A percentile compares a stretch with the other conserved stretches of the same genome.
Conservation (phyloP, 1,284 basidiomycete genomes). For the Ustilago trichophora region DNA sequence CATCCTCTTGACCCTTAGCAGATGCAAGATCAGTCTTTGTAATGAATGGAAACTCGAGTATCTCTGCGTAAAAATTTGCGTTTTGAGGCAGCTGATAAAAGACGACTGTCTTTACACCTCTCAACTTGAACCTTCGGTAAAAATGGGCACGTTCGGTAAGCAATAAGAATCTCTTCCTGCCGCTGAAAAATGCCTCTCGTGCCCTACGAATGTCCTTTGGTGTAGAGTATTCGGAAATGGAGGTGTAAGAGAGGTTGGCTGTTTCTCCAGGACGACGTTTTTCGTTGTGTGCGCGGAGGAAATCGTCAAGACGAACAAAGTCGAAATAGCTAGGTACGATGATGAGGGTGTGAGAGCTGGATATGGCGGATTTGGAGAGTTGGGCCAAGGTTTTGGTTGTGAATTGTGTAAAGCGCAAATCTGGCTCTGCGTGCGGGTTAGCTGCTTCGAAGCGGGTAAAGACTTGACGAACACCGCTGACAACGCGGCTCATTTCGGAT, state of each 20-base stretch:
- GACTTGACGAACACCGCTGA: slow-evolving; percentile 69
- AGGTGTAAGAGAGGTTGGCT: slow-evolving; percentile 71
- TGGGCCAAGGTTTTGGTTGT: slow-evolving; percentile 82
- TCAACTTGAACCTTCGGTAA: slow-evolving; percentile 76
- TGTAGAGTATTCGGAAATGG: slow-evolving; percentile 94
- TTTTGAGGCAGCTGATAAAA: slow-evolving; percentile 94
- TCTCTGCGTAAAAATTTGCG: slow-evolving; percentile 87
- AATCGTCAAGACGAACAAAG: slow-evolving; percentile 88
- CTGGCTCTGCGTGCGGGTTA: slow-evolving; percentile 81
- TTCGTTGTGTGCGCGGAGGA: slow-evolving; percentile 73
- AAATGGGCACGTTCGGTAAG: slow-evolving; percentile 98
- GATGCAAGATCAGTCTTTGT: slow-evolving; percentile 20
- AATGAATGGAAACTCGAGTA: slow-evolving; percentile 85
- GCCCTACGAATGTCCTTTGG: slow-evolving; percentile 93
- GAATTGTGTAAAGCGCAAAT: slow-evolving; percentile 86
- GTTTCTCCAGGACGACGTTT: slow-evolving; percentile 61
- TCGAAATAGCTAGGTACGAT: slow-evolving; percentile 96
- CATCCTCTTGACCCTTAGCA: slow-evolving; percentile 1
- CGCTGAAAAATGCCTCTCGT: slow-evolving; percentile 88
- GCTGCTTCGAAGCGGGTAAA: slow-evolving; percentile 79
- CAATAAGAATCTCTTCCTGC: slow-evolving; percentile 84
- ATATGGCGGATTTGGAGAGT: slow-evolving; percentile 87
- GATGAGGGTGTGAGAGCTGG: slow-evolving; percentile 84
- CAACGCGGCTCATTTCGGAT: slow-evolving; percentile 33
- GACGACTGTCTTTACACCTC: slow-evolving; percentile 88